phyloP scores from a whole-genome alignment of 2,329 filamentous ascomycete species.

The Cercospora sp. region DNA sequence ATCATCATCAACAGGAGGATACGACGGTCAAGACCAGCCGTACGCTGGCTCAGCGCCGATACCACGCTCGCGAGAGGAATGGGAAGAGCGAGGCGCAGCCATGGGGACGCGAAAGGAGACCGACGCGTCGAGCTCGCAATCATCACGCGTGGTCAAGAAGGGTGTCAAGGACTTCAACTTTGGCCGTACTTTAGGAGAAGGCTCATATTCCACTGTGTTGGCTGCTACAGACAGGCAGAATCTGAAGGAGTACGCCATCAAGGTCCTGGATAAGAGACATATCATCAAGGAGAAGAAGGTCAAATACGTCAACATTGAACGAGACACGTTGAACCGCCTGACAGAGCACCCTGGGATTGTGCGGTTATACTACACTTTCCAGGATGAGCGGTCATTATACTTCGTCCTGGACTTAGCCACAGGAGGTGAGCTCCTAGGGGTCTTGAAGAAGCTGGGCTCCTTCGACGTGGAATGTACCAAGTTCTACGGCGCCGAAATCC shows the following conservation, averaged over 20 bases:
- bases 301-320: slow-evolving; percentile 99
- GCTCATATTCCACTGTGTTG: slow-evolving; percentile 95
- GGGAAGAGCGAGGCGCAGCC: slow-evolving; percentile 93
- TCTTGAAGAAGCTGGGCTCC: slow-evolving; percentile 88
- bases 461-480: slow-evolving; percentile 93
- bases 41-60: slow-evolving; percentile 51
- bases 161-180: slow-evolving; percentile 97
- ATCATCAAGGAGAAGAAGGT: slow-evolving; percentile 99
- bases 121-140: slow-evolving; percentile 73
- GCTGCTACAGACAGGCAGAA: slow-evolving; percentile 92
- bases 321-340: slow-evolving; percentile 92
- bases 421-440: slow-evolving; percentile 86
- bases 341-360: slow-evolving; percentile 97
- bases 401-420: slow-evolving; percentile 94
- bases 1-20: slow-evolving; percentile 26
- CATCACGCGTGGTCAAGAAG: slow-evolving; percentile 87
- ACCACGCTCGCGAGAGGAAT: slow-evolving; percentile 75
- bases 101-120: slow-evolving; percentile 78
- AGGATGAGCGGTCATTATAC: slow-evolving; percentile 93
- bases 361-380: slow-evolving; percentile 96
- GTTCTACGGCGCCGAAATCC: slow-evolving; percentile 93
- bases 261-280: slow-evolving; percentile 95
- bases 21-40: slow-evolving; percentile 28
- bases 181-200: slow-evolving; percentile 85
- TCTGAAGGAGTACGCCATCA: slow-evolving; percentile 94